Evolutionary conservation across 495 filamentous ascomycete genomes (phyloP), one percentile per base, ranked within the genome.

Genomic region (Podospora didyma): DNA sequence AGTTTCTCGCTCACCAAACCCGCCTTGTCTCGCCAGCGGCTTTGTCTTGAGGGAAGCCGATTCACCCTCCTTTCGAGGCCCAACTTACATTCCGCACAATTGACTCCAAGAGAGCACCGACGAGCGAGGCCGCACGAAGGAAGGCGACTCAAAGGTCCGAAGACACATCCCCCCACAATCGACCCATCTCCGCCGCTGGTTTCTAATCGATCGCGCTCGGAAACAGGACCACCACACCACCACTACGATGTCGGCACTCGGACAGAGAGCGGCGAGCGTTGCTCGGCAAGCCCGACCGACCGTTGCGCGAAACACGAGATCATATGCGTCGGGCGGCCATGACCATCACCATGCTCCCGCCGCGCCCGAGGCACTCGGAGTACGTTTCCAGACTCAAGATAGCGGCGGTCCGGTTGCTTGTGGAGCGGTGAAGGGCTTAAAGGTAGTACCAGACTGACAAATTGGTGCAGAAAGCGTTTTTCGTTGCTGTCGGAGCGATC

Each of bases 291-390:
- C 65, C 31, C 69, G 69, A 37, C 69, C 69, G 12, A 60, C 62
- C 0, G 57, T 39, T 17, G 57, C 60, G 21, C 69, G 66, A 50
- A 62, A 53, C 49, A 66, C 67, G 50, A 72, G 77, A 58, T 68
- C 71, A 19, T 79, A 79, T 58, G 74, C 71, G 42, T 77, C 75
- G 60, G 68, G 39, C 39, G 64, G 59, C 54, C 61, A 73, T 50
- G 53, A 50, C 57, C 64, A 70, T 42, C 72, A 75, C 60, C 62
- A 68, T 44, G 62, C 63, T 26, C 66, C 61, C 52, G 31, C 62
- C 20, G 77, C 72, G 3, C 61, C 70, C 37, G 77, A 79, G 57
- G 59, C 64, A 56, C 57, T 79, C 53, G 75, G 75, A 44, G 77
- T 79, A 75, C 28, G 76, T 67, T n/a, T 24, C 17, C 17, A 7